phyloP scores from a whole-genome alignment of 495 filamentous ascomycete genomes.

The Podospora pseudopauciseta region DNA sequence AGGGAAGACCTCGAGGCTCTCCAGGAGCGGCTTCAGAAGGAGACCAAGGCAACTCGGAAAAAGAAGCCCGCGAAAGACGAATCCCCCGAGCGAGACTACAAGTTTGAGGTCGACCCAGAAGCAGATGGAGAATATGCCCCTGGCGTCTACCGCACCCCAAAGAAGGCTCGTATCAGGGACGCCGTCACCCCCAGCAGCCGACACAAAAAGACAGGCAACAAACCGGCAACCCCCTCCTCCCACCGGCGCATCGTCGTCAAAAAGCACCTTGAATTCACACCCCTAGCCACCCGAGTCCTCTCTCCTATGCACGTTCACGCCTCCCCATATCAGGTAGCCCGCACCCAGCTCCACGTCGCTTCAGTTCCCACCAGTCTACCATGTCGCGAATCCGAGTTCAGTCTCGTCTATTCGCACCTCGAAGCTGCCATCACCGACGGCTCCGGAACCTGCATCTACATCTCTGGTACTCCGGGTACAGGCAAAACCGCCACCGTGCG shows the following conservation, averaged over 20 bases:
- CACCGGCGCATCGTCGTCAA: constrained; percentile 73
- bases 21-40: constrained; percentile 59
- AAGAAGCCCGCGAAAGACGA: constrained; percentile 33
- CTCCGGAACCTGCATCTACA: constrained; percentile 94
- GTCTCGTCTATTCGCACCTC: constrained; percentile 86
- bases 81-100: constrained; percentile 48
- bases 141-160: constrained; percentile 34
- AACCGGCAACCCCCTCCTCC: constrained; percentile 62
- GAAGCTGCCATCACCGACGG: constrained; percentile 93
- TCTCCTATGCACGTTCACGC: constrained; percentile 72
- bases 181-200: constrained; percentile 33
- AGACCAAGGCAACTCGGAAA: constrained; percentile 70
- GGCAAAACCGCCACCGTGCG: constrained; percentile 98
- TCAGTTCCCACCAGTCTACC: constrained; percentile 84
- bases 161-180: constrained; percentile 30
- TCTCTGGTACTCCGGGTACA: constrained; percentile 98
- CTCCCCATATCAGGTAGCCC: constrained; percentile 87
- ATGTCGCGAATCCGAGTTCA: constrained; percentile 89
- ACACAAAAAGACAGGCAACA: constrained; percentile 45
- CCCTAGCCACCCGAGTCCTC: constrained; percentile 80
- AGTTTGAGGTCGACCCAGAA: constrained; percentile 35
- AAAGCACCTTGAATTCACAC: constrained; percentile 91
- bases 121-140: constrained; percentile 43
- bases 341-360: constrained; percentile 86
- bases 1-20: constrained; percentile 60